A percentile compares a stretch with the other conserved stretches of the same genome.
phyloP scores from a whole-genome alignment of 192 early-diverging fungal genomes.

The Backusella mclennaniae region DNA sequence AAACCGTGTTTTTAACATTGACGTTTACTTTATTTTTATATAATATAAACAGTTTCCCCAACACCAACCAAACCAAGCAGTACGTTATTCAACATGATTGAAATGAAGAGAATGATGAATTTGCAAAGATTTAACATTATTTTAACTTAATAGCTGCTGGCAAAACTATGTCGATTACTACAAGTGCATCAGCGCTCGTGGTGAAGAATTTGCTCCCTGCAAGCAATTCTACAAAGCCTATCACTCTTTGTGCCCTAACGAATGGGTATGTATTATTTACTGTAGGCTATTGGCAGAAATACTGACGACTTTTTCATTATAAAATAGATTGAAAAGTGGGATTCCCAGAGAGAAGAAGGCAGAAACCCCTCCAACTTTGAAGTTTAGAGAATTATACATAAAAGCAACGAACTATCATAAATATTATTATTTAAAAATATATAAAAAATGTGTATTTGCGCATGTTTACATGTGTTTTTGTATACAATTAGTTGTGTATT shows the following conservation, averaged over 20 bases:
- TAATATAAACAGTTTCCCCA: slow-evolving; percentile 78
- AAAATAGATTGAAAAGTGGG: slow-evolving; percentile 47
- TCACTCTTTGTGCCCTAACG: slow-evolving; percentile 84
- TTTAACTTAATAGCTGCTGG: slow-evolving; percentile 70
- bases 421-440: slow-evolving; percentile 13
- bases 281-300: not conserved
- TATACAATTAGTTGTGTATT: not conserved
- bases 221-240: slow-evolving; percentile 85
- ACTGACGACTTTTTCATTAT: not conserved
- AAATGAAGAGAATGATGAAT: not conserved
- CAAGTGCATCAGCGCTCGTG: slow-evolving; percentile 90
- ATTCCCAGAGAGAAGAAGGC: slow-evolving; percentile 46
- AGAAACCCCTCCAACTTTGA: slow-evolving; percentile 48
- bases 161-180: slow-evolving; percentile 98
- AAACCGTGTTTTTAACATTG: not conserved
- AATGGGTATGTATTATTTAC: slow-evolving; percentile 74
- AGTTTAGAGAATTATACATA: slow-evolving; percentile 32
- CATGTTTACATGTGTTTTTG: not conserved
- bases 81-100: slow-evolving; percentile 1
- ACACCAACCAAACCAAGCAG: slow-evolving; percentile 98
- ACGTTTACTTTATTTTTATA: not conserved
- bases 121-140: not conserved
- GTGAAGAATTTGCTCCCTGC: slow-evolving; percentile 95
- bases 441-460: not conserved
- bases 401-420: not conserved